These are phyloP conservation scores for Sphenostylis stenocarpa DNA, from an alignment of 306 rosid genomes.

Conservation along the genomic window DNA sequence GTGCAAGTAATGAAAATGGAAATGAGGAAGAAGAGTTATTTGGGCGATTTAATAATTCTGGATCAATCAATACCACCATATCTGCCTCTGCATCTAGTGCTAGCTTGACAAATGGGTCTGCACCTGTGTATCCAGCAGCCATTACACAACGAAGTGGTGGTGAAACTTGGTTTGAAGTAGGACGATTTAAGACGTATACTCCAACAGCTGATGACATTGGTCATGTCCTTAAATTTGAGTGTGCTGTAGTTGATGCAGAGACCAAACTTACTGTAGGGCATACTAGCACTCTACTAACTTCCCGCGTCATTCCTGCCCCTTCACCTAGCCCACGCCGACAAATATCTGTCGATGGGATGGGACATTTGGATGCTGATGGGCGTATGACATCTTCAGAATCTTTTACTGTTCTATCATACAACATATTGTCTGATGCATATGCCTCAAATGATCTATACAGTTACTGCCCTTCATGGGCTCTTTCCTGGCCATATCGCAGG, in stretches of 20 bases:
- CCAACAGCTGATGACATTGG: slow-evolving; percentile 95
- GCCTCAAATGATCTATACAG: slow-evolving; percentile 79
- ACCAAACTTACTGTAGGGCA: slow-evolving; percentile 73
- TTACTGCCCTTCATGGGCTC: slow-evolving; percentile 99
- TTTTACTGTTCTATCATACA: slow-evolving; percentile 94
- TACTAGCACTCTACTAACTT: slow-evolving; percentile 66
- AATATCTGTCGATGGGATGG: slow-evolving; percentile 77
- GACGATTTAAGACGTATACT: slow-evolving; percentile 80
- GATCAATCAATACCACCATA: slow-evolving; percentile 55
- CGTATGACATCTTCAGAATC: slow-evolving; percentile 78
- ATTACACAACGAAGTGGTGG: slow-evolving; percentile 83
- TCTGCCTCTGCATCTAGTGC: slow-evolving; percentile 66
- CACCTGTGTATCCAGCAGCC: slow-evolving; percentile 81
- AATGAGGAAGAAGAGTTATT: slow-evolving; percentile 91
- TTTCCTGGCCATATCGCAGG: slow-evolving; percentile 98
- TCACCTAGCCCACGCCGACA: slow-evolving; percentile 79
- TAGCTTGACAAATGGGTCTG: slow-evolving; percentile 79
- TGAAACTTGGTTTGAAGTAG: slow-evolving; percentile 98
- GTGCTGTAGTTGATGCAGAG: slow-evolving; percentile 87
- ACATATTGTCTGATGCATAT: slow-evolving; percentile 82
- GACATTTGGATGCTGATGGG: slow-evolving; percentile 76
- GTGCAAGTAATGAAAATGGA: slow-evolving; percentile 91
- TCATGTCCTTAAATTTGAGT: slow-evolving; percentile 93
- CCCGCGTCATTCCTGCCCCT: slow-evolving; percentile 99
- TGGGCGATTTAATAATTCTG: slow-evolving; percentile 75